Percentiles rank a stretch among this genome's conserved stretches.
phyloP scores from a whole-genome alignment of 768 basidiomycete genomes.

The Lentinula boryana region DNA sequence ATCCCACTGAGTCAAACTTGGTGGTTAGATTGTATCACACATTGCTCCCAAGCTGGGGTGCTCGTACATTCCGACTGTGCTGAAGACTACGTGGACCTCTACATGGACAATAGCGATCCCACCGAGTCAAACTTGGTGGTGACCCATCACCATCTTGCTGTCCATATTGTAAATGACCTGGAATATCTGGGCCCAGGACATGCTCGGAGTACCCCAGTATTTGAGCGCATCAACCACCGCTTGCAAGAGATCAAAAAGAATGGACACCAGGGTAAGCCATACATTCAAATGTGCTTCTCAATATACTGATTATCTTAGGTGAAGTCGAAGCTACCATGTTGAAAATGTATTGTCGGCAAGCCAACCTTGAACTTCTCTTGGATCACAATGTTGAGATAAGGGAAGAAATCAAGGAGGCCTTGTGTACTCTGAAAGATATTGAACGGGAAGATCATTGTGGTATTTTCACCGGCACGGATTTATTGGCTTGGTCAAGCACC shows the following conservation, averaged over 20 bases:
- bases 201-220: constrained; percentile 20
- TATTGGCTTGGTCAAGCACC: background rate
- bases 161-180: constrained; percentile 17
- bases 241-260: constrained; percentile 20
- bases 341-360: constrained; percentile 1
- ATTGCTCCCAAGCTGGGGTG: too few relatives aligned
- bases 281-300: background rate
- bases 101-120: too few relatives aligned
- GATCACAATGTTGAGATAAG: constrained; percentile 6
- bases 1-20: too few relatives aligned
- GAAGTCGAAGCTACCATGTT: constrained; percentile 14
- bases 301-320: constrained; percentile 2
- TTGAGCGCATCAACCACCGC: constrained; percentile 22
- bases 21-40: background rate
- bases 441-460: constrained; percentile 12
- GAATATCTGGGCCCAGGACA: constrained; percentile 20
- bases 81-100: too few relatives aligned
- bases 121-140: too few relatives aligned
- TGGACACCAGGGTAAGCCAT: constrained; percentile 11
- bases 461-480: background rate
- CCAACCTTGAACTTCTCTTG: constrained; percentile 12
- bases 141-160: constrained; percentile 13
- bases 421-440: constrained; percentile 8
- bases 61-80: too few relatives aligned
- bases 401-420: constrained; percentile 4